Percentiles rank a stretch among this genome's conserved stretches.
Evolutionary conservation across 2,329 filamentous ascomycete genomes (phyloP).

Genomic region (Talaromyces marneffei): DNA sequence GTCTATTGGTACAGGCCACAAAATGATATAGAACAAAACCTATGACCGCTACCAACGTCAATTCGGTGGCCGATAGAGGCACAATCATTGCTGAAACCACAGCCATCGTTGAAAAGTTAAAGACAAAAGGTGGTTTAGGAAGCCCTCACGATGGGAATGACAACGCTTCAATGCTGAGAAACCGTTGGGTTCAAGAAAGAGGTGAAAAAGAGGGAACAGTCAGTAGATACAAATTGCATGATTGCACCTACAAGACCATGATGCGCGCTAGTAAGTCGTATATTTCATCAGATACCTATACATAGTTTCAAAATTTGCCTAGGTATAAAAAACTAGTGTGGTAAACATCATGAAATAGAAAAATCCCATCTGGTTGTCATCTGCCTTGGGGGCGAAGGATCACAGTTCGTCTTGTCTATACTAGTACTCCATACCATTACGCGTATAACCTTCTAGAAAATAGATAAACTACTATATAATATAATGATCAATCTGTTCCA

Average conservation of each 20-base stretch:
- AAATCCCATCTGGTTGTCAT: too few relatives aligned
- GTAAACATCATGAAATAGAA: neutral
- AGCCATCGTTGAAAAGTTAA: neutral
- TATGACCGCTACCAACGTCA: neutral
- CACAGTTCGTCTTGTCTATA: too few relatives aligned
- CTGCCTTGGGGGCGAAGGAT: neutral
- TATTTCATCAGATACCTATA: too few relatives aligned
- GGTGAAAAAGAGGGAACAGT: neutral
- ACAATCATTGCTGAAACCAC: neutral
- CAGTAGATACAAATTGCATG: neutral
- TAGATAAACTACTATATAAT: neutral
- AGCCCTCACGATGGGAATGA: neutral
- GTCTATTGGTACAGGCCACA: constrained; percentile 21
- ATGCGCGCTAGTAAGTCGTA: neutral
- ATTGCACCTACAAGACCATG: neutral
- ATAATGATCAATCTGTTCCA: neutral
- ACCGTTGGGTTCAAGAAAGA: neutral
- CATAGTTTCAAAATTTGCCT: too few relatives aligned
- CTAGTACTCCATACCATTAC: too few relatives aligned
- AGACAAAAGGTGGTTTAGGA: neutral
- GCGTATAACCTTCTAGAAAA: too few relatives aligned
- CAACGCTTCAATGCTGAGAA: too few relatives aligned
- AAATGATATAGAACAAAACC: neutral
- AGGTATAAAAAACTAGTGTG: neutral
- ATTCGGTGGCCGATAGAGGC: neutral